These are phyloP conservation scores for Tetracentron sinense DNA, from an alignment of 164 flowering plant species.

Conservation along the genomic window DNA sequence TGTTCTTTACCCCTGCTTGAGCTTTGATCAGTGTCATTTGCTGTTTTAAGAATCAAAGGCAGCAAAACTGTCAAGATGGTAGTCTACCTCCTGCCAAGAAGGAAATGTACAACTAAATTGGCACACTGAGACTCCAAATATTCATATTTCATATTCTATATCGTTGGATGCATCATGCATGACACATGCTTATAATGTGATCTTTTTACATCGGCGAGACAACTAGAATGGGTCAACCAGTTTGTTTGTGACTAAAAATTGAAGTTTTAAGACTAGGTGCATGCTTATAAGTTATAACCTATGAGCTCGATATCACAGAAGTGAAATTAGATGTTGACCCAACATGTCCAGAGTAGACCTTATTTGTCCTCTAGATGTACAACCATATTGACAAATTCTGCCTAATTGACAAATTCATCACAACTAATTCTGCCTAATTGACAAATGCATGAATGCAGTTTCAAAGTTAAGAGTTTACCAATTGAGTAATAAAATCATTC, in stretches of 20 bases:
- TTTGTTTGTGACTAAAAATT: background rate
- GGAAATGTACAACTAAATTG: background rate
- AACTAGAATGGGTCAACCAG: background rate
- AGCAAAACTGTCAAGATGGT: slow-evolving; percentile 3
- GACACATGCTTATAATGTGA: background rate
- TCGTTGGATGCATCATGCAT: background rate
- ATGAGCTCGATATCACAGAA: background rate
- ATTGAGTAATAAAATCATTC: slow-evolving; percentile 38
- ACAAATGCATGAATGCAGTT: background rate
- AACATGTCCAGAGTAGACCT: background rate
- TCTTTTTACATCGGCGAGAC: background rate
- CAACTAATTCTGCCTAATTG: no score
- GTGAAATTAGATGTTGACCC: background rate
- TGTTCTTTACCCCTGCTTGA: slow-evolving; percentile 92
- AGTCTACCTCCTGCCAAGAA: background rate
- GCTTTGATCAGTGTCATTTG: slow-evolving; percentile 88
- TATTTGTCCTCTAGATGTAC: no score
- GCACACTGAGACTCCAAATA: background rate
- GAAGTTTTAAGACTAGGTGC: background rate
- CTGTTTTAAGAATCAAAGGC: slow-evolving; percentile 34
- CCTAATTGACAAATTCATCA: no score
- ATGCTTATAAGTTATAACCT: no score
- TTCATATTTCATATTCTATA: background rate
- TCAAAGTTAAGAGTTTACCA: slow-evolving; percentile 27
- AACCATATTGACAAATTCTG: no score